These are phyloP conservation scores for Stachybotrys echinatus DNA, from an alignment of 2,329 filamentous ascomycete species.

Conservation along the genomic window DNA sequence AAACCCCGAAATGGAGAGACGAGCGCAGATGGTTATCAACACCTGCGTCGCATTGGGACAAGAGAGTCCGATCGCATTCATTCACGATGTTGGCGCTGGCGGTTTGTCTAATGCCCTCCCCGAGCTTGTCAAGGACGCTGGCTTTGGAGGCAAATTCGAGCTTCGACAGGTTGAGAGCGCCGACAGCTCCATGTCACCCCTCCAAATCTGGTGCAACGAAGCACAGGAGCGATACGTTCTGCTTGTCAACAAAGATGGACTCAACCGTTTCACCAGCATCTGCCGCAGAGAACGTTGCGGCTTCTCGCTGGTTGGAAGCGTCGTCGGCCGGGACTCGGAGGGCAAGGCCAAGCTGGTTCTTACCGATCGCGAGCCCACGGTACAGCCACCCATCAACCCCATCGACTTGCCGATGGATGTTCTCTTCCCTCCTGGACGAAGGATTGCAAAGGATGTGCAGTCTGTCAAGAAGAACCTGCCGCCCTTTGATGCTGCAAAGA, in stretches of 20 bases:
- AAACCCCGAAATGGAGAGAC: conserved; percentile 91
- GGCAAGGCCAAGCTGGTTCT: conserved; percentile 72
- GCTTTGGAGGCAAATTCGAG: conserved; percentile 86
- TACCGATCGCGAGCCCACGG: conserved; percentile 71
- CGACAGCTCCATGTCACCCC: conserved; percentile 85
- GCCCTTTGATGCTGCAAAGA: conserved; percentile 63
- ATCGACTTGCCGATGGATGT: conserved; percentile 88
- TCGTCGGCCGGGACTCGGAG: conserved; percentile 54
- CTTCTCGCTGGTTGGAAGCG: conserved; percentile 84
- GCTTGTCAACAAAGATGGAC: conserved; percentile 72
- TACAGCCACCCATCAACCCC: conserved; percentile 58
- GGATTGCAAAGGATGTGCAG: conserved; percentile 19
- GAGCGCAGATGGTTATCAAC: conserved; percentile 98
- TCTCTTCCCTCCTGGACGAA: conserved; percentile 67
- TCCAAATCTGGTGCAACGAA: conserved; percentile 98
- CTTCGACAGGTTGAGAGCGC: conserved; percentile 90
- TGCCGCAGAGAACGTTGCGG: conserved; percentile 81
- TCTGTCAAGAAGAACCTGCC: conserved; percentile 48
- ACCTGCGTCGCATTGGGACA: conserved; percentile 80
- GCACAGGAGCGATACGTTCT: conserved; percentile 95
- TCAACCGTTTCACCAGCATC: conserved; percentile 70
- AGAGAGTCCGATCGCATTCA: conserved; percentile 88
- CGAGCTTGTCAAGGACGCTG: conserved; percentile 87
- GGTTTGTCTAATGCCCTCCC: conserved; percentile 72
- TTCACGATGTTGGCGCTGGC: conserved; percentile 95